phyloP scores from a whole-genome alignment of 306 rosid species.

The Cyclanthera cordifolia region DNA sequence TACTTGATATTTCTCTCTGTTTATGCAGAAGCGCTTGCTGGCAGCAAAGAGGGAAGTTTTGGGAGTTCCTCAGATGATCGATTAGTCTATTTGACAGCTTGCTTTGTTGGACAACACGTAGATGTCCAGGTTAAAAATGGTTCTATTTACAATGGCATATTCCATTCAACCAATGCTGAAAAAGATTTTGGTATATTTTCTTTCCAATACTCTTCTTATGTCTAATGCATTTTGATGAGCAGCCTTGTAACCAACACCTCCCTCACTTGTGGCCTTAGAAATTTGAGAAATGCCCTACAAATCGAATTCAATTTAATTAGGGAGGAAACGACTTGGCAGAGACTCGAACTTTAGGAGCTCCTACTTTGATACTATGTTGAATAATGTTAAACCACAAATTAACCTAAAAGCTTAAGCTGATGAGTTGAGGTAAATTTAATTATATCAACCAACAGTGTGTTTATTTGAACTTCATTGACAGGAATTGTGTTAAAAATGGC shows the following conservation, averaged over 20 bases:
- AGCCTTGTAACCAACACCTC: background rate
- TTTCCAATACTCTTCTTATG: background rate
- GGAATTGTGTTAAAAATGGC: conserved; percentile 80
- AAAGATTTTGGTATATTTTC: conserved; percentile 70
- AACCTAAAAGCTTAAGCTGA: too few species aligned
- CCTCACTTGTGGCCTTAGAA: too few species aligned
- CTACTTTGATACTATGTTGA: too few species aligned
- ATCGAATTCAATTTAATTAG: too few species aligned
- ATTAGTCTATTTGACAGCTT: conserved; percentile 50
- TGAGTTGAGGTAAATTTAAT: too few species aligned
- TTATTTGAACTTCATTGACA: conserved; percentile 25
- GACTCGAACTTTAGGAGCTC: too few species aligned
- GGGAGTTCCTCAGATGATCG: conserved; percentile 70
- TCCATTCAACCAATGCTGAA: conserved; percentile 65
- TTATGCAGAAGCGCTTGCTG: conserved; percentile 33
- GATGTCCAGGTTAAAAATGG: conserved; percentile 92
- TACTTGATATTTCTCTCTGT: conserved; percentile 14
- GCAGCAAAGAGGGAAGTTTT: conserved; percentile 39
- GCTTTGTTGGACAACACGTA: conserved; percentile 84
- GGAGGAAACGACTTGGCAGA: too few species aligned
- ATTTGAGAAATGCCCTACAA: too few species aligned
- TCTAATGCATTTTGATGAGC: background rate
- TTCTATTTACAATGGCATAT: conserved; percentile 76
- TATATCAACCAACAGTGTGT: too few species aligned
- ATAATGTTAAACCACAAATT: too few species aligned